phyloP scores from a whole-genome alignment of 2,329 filamentous ascomycete species.

The Sclerotinia spermophila region DNA sequence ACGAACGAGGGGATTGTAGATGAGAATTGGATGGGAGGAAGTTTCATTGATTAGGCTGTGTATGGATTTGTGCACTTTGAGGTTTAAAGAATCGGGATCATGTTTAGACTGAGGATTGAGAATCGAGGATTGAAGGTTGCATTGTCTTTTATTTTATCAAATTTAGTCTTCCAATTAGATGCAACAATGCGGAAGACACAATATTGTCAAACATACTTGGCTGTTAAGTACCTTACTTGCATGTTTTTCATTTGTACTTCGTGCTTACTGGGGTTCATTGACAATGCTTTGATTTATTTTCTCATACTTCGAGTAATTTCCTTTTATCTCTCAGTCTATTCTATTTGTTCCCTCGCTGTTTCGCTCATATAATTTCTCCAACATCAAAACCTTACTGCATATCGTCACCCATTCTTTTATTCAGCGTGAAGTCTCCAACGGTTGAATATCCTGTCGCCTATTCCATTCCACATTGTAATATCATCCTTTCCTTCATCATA shows the following conservation, averaged over 20 bases:
- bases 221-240: background rate
- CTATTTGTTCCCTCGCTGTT: background rate
- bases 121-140: background rate
- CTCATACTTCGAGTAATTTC: background rate
- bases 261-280: no score
- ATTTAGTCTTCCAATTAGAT: background rate
- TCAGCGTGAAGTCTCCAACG: background rate
- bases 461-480: background rate
- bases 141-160: conserved; percentile 1
- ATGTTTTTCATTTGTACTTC: background rate
- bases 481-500: background rate
- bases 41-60: background rate
- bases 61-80: background rate
- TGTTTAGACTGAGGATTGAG: background rate
- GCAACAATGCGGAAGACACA: background rate
- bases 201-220: background rate
- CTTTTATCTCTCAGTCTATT: background rate
- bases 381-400: background rate
- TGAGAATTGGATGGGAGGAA: background rate
- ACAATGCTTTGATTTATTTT: background rate
- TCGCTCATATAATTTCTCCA: background rate
- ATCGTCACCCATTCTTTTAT: background rate
- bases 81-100: background rate
- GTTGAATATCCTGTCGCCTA: background rate
- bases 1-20: background rate